Percentiles rank a stretch among this genome's conserved stretches.
Conservation (phyloP, 495 filamentous ascomycete species). For the Parmelia sp. region DNA sequence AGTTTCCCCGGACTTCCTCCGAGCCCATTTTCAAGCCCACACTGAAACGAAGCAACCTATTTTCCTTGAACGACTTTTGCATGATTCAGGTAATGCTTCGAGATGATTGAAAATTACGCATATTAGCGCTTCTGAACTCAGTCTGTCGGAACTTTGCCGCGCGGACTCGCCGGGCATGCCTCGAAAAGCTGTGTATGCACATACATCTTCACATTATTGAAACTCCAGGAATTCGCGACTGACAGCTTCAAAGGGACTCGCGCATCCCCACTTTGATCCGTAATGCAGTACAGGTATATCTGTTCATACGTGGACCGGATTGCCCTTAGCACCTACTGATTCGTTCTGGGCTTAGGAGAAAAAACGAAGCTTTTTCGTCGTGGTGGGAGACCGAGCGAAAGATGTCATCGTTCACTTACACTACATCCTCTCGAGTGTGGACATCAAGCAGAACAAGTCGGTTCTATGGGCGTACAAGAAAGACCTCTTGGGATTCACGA, state of each 20-base stretch:
- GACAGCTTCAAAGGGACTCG: conserved; percentile 58
- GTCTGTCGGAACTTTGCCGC: not conserved
- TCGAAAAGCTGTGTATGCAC: conserved; percentile 45
- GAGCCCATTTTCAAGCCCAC: not conserved
- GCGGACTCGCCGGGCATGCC: conserved; percentile 36
- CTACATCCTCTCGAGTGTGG: conserved; percentile 82
- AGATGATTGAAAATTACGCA: not conserved
- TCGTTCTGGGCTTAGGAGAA: conserved; percentile 52
- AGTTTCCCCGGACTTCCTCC: not conserved
- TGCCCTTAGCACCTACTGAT: not conserved
- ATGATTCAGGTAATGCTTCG: not conserved
- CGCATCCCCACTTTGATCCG: conserved; percentile 93
- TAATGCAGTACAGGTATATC: conserved; percentile 70
- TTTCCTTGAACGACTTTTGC: not conserved
- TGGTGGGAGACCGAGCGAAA: conserved; percentile 93
- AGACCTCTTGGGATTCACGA: conserved; percentile 89
- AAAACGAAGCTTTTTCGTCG: conserved; percentile 94
- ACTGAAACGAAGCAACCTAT: not conserved
- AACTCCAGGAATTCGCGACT: not conserved
- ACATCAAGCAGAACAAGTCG: conserved; percentile 92
- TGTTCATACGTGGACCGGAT: not conserved
- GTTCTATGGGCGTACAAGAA: conserved; percentile 99
- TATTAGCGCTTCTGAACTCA: not conserved
- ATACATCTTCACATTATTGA: not conserved
- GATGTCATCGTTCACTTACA: conserved; percentile 96